Evolutionary conservation across 768 basidiomycete species (phyloP), one percentile per base, ranked within the genome.

Genomic region (Pisolithus tinctorius): DNA sequence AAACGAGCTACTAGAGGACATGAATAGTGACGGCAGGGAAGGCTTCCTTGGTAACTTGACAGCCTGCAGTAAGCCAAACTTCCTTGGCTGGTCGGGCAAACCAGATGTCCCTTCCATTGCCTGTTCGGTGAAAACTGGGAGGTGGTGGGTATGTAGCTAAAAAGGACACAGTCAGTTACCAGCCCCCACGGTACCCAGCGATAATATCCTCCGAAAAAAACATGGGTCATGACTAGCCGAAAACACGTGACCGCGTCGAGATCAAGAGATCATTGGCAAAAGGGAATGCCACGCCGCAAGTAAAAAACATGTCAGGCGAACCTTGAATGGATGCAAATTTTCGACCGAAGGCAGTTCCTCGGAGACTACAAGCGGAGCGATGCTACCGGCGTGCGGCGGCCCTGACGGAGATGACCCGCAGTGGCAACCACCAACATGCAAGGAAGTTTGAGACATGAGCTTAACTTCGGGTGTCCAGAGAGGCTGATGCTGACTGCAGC

Each of bases 11-110:
- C 20, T 47, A 17, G 45, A 79, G 65, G 45, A 43, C 23, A 47
- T 47, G 27, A 56, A 56, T 41, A 82, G 69, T 52, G 77, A 72
- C 59, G 78, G 77, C 51, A 82, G 63, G 4, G 80, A 82, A 45
- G 74, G 74, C 47, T 77, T 77, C 64, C 74, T 77, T 43, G 74
- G 64, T 73, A 77, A 75, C 55, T 53, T 69, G 62, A 58, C 42
- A 14, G 42, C 40, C 23, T 54, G 52, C 45, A 56, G 46, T 26
- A 56, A 31, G 17, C 23, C 39, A 14, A 4, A 34, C 47, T 52
- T 51, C 47, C 50, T 56, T 20, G 55, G 48, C 27, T 45, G 44
- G 14, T 47, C 42, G 10, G 37, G 34, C 42, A 20, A 17, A 43
- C 23, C 27, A 10, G 25, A 20, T 37, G 23, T 29, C 23, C 48